Base-by-base conservation (phyloP, 176 grass and related monocot species). In the Triticum dicoccoides region DNA sequence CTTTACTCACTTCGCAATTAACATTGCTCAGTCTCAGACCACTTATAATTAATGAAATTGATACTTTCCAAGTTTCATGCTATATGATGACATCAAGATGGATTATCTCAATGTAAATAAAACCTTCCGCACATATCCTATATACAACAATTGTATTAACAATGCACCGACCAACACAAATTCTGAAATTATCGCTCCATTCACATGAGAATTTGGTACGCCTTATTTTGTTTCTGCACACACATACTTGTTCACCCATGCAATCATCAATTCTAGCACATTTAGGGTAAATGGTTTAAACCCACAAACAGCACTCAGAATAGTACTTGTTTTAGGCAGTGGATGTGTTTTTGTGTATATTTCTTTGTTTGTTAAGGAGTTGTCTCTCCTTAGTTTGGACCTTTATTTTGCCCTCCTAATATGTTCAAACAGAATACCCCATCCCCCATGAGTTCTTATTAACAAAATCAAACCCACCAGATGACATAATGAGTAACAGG, bases 241-340 rank as follows among this genome's bases (percentile, higher is more conserved):
- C 14, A 18, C 51, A 54, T 33, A 52, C 49, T 47, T 11, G 9
- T 37, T 15, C 30, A 71, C 45, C 12, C 37, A 9, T 61, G 6
- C 34, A 41, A 83, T 61, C 24, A 42, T 83, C 21, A 73, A 2
- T 83, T 73, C n/a, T 13, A 83, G 68, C 51, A 61, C 11, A 73
- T 59, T 71, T 69, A 18, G 12, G 11, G 33, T 4, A 73, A 12
- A 82, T 54, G 15, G 65, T 27, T 62, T 24, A 73, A 66, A 33
- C 11, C 27, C 64, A 66, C 70, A 73, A 42, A 44, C 7, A 4
- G 39, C 21, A 72, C 20, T 39, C 39, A 44, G 38, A 73, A 73
- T 21, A 25, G 5, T 73, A 73, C 38, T 73, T 24, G 38, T 45
- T 45, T 24, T 45, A 73, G 70, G 70, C 13, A 8, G n/a, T 52